These are phyloP conservation scores for Lepidopterella palustris DNA, from an alignment of 495 filamentous ascomycete genomes.

Conservation along the genomic window DNA sequence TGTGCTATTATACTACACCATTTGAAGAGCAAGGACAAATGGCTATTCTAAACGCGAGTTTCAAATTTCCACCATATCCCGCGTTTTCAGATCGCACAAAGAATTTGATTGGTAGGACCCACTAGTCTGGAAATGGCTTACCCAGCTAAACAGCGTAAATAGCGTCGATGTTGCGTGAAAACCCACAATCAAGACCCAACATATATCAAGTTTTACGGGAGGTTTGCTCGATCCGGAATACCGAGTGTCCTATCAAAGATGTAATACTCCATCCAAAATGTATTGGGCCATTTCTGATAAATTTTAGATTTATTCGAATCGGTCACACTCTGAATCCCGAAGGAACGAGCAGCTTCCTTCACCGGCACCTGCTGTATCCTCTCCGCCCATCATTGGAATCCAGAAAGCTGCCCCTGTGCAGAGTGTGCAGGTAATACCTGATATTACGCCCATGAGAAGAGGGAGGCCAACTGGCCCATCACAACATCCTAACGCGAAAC, in stretches of 20 bases:
- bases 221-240: slow-evolving; percentile 80
- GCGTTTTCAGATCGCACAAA: slow-evolving; percentile 84
- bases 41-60: slow-evolving; percentile 95
- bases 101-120: slow-evolving; percentile 75
- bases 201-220: slow-evolving; percentile 89
- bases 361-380: slow-evolving; percentile 42
- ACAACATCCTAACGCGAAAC: slow-evolving; percentile 44
- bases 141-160: slow-evolving; percentile 8
- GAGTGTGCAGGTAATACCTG: slow-evolving; percentile 68
- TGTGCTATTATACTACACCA: slow-evolving; percentile 98
- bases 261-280: slow-evolving; percentile 46
- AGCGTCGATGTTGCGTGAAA: slow-evolving; percentile 89
- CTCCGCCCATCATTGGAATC: slow-evolving; percentile 63
- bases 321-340: slow-evolving; percentile 56
- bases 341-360: slow-evolving; percentile 57
- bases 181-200: slow-evolving; percentile 74
- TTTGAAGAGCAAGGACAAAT: slow-evolving; percentile 97
- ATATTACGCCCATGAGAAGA: slow-evolving; percentile 90
- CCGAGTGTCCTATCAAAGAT: slow-evolving; percentile 85
- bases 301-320: slow-evolving; percentile 72
- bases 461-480: slow-evolving; percentile 63
- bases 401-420: slow-evolving; percentile 59
- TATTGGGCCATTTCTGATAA: slow-evolving; percentile 20
- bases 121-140: neutral
- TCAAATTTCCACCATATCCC: slow-evolving; percentile 84